Conservation (phyloP, 768 basidiomycete species). For the Infundibulicybe gibba region DNA sequence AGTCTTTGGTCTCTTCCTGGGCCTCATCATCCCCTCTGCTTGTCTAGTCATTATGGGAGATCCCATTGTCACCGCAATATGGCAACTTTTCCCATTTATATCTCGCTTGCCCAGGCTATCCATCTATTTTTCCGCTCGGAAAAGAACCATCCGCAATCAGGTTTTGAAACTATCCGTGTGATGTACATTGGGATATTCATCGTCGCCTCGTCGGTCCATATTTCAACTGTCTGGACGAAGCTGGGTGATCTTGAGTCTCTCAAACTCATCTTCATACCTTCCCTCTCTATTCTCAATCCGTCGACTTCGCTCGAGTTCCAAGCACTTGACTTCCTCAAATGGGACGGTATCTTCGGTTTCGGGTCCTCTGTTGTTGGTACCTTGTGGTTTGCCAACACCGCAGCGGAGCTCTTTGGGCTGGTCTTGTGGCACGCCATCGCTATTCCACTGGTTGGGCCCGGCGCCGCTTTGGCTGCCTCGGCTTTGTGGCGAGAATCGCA, state of each 20-base stretch:
- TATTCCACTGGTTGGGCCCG: slow-evolving; percentile 41
- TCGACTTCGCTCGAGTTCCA: slow-evolving; percentile 20
- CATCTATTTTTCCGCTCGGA: slow-evolving; percentile 39
- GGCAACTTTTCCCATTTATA: slow-evolving; percentile 49
- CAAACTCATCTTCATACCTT: slow-evolving; percentile 32
- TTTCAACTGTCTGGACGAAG: slow-evolving; percentile 34
- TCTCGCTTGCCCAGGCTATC: slow-evolving; percentile 32
- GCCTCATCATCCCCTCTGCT: slow-evolving; percentile 42
- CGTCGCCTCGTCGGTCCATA: slow-evolving; percentile 36
- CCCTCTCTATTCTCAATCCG: slow-evolving; percentile 20
- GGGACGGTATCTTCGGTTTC: slow-evolving; percentile 42
- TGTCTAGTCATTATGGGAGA: slow-evolving; percentile 40
- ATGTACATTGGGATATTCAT: slow-evolving; percentile 39
- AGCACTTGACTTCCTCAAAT: slow-evolving; percentile 43
- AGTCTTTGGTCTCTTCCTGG: slow-evolving; percentile 43
- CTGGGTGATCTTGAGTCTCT: slow-evolving; percentile 24
- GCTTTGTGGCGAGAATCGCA: slow-evolving; percentile 45
- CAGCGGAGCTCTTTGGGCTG: slow-evolving; percentile 26
- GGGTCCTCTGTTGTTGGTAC: slow-evolving; percentile 37
- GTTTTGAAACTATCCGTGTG: slow-evolving; percentile 29
- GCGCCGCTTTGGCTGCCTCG: slow-evolving; percentile 45
- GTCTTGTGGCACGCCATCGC: slow-evolving; percentile 40
- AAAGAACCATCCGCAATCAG: slow-evolving; percentile 26
- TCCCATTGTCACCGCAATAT: slow-evolving; percentile 43
- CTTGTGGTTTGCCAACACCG: slow-evolving; percentile 42